Evolutionary conservation across 2,329 filamentous ascomycete species (phyloP).

Genomic region (Exophiala dermatitidis): DNA sequence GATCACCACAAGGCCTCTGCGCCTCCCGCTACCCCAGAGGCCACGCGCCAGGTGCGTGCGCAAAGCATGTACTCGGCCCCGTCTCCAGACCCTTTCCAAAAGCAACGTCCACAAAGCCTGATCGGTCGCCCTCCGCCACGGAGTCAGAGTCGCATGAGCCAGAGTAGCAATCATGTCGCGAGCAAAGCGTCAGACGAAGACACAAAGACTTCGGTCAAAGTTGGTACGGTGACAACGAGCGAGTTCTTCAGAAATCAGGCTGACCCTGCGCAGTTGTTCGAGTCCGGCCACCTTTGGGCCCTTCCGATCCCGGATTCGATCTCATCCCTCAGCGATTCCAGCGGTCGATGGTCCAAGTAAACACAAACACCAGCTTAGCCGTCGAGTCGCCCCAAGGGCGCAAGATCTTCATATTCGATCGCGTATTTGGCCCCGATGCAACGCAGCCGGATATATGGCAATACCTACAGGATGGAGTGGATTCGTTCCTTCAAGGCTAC

Average conservation of each 20-base stretch:
- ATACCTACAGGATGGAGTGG: conserved; percentile 83
- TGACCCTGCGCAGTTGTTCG: conserved; percentile 62
- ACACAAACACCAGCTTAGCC: conserved; percentile 72
- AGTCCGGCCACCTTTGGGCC: conserved; percentile 75
- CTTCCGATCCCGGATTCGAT: conserved; percentile 84
- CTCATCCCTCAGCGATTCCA: conserved; percentile 95
- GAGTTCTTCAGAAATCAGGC: not conserved
- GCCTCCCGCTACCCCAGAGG: conserved; percentile 26
- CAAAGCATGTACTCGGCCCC: conserved; percentile 25
- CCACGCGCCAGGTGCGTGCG: conserved; percentile 16
- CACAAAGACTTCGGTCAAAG: conserved; percentile 85
- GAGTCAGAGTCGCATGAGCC: conserved; percentile 76
- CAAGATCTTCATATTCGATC: conserved; percentile 94
- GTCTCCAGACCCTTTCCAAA: conserved; percentile 24
- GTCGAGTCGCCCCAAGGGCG: conserved; percentile 88
- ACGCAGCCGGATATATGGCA: conserved; percentile 89
- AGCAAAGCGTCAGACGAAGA: conserved; percentile 84
- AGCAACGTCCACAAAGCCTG: conserved; percentile 68
- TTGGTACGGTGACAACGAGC: conserved; percentile 55
- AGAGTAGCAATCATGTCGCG: conserved; percentile 63
- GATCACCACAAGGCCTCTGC: conserved; percentile 14
- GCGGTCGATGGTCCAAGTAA: conserved; percentile 82
- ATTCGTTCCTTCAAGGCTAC: conserved; percentile 88
- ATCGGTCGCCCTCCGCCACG: conserved; percentile 64
- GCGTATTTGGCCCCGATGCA: conserved; percentile 78